Evolutionary conservation across 345 rosid genomes (phyloP).

Genomic region (Moringa oleifera): DNA sequence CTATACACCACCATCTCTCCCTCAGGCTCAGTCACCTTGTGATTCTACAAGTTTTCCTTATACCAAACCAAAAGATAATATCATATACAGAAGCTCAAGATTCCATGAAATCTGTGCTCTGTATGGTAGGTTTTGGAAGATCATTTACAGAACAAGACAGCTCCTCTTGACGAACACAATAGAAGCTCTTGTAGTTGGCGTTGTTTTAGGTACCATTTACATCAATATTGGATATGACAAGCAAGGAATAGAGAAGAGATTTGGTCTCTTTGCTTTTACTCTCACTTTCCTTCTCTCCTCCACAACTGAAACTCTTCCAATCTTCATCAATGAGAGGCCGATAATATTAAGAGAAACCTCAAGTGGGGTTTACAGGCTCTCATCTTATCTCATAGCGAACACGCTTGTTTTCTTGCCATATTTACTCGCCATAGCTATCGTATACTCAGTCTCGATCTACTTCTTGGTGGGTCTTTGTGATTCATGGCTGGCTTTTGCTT

Average conservation of each 20-base stretch:
- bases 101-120: slow-evolving; percentile 51
- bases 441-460: slow-evolving; percentile 69
- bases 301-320: slow-evolving; percentile 88
- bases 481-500: slow-evolving; percentile 70
- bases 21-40: slow-evolving; percentile 14
- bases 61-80: slow-evolving; percentile 1
- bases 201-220: slow-evolving; percentile 84
- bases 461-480: slow-evolving; percentile 81
- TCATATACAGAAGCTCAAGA: slow-evolving; percentile 51
- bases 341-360: slow-evolving; percentile 76
- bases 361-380: slow-evolving; percentile 74
- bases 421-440: slow-evolving; percentile 50
- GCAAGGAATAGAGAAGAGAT: slow-evolving; percentile 75
- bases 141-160: slow-evolving; percentile 81
- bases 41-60: not conserved
- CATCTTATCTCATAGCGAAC: slow-evolving; percentile 77
- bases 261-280: slow-evolving; percentile 87
- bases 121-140: slow-evolving; percentile 64
- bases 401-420: slow-evolving; percentile 87
- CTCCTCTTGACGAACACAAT: slow-evolving; percentile 70
- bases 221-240: slow-evolving; percentile 64
- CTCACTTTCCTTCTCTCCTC: slow-evolving; percentile 93
- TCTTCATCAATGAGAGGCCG: slow-evolving; percentile 87
- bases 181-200: slow-evolving; percentile 86
- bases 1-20: slow-evolving; percentile 16